phyloP scores from a whole-genome alignment of 164 flowering plant genomes.

The Dillenia suffruticosa region DNA sequence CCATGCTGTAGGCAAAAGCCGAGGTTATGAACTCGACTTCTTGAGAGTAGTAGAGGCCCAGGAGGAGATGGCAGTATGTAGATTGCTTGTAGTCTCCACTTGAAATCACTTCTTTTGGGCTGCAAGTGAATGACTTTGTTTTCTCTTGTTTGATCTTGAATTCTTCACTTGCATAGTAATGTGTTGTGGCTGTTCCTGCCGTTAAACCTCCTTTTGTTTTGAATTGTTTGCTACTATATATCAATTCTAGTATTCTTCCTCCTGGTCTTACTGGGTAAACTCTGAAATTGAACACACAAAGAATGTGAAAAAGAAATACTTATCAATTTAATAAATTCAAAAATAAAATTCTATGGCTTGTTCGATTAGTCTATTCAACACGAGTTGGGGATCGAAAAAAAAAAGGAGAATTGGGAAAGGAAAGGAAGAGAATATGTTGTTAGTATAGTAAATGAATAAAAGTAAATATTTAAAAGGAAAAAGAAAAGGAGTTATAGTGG shows the following conservation, averaged over 20 bases:
- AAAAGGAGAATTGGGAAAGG: too few species aligned
- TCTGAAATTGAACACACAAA: conserved; percentile 24
- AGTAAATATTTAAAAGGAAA: too few species aligned
- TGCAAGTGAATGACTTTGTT: conserved; percentile 74
- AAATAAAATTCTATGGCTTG: too few species aligned
- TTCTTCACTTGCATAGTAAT: conserved; percentile 69
- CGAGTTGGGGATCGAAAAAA: too few species aligned
- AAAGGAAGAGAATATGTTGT: too few species aligned
- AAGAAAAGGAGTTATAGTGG: too few species aligned
- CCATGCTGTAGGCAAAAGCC: conserved; percentile 71
- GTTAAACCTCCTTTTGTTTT: conserved; percentile 67
- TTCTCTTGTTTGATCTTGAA: conserved; percentile 65
- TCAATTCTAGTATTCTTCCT: conserved; percentile 71
- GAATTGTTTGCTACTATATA: conserved; percentile 72
- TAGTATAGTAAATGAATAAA: too few species aligned
- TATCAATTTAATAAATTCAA: too few species aligned
- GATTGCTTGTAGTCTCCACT: conserved; percentile 68
- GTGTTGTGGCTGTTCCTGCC: conserved; percentile 86
- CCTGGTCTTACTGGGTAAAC: conserved; percentile 61
- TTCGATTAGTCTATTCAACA: too few species aligned
- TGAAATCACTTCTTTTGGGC: conserved; percentile 77
- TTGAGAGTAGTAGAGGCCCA: conserved; percentile 53
- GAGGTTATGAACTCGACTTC: conserved; percentile 77
- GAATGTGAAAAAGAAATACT: not conserved
- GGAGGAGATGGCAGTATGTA: conserved; percentile 82